Conservation (phyloP, 2,329 filamentous ascomycete genomes). For the Fusarium austroafricanum region DNA sequence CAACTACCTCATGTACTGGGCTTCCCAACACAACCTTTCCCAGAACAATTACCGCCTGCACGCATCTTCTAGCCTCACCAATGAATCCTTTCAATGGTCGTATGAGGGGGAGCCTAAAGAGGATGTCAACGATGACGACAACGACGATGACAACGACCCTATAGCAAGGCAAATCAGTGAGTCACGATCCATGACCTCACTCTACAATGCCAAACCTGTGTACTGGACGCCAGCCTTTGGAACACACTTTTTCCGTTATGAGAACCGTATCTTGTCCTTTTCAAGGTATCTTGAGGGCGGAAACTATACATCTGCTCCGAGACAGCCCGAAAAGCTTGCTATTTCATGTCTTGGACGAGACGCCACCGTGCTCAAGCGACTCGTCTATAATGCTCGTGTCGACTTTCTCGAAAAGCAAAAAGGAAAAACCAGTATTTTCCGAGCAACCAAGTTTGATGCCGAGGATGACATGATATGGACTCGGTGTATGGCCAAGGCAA, state of each 20-base stretch:
- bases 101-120: neutral
- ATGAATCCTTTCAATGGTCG: neutral
- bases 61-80: conserved; percentile 1
- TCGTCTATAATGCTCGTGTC: conserved; percentile 13
- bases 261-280: conserved; percentile 4
- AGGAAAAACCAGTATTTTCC: conserved; percentile 19
- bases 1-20: conserved; percentile 21
- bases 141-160: neutral
- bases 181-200: neutral
- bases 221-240: conserved; percentile 19
- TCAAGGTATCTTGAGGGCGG: neutral
- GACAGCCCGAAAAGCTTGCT: conserved; percentile 1
- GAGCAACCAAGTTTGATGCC: neutral
- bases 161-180: neutral
- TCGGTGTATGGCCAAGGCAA: conserved; percentile 23
- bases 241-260: conserved; percentile 15
- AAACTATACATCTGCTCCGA: neutral
- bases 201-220: conserved; percentile 6
- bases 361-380: conserved; percentile 1
- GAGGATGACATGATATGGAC: conserved; percentile 2
- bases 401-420: conserved; percentile 8
- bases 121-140: neutral
- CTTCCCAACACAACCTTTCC: conserved; percentile 7
- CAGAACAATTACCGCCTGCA: conserved; percentile 8
- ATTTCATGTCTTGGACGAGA: conserved; percentile 25